Evolutionary conservation across 176 grass and related monocot species (phyloP).

Genomic region (Oryza nivara): DNA sequence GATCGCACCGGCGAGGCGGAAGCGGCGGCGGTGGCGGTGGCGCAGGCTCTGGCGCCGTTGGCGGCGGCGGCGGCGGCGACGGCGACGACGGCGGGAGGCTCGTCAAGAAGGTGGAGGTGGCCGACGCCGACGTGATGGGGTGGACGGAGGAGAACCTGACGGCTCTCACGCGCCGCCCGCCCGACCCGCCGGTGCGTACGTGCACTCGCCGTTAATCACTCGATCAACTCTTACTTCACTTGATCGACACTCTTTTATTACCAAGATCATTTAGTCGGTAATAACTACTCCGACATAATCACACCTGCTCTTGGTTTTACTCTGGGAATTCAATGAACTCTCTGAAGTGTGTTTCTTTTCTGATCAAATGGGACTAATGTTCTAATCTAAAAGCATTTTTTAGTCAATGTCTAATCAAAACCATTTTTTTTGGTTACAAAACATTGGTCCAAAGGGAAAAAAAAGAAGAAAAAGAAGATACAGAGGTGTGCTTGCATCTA

Average conservation of each 20-base stretch:
- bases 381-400: background rate
- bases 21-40: background rate
- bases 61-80: background rate
- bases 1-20: slow-evolving; percentile 42
- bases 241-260: background rate
- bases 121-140: slow-evolving; percentile 52
- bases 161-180: slow-evolving; percentile 38
- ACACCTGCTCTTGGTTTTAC: background rate
- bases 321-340: slow-evolving; percentile 6
- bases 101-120: slow-evolving; percentile 47
- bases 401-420: background rate
- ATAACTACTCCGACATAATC: slow-evolving; percentile 1
- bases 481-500: background rate
- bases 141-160: slow-evolving; percentile 58
- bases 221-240: slow-evolving; percentile 12
- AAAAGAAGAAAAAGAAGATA: background rate
- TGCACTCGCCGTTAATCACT: background rate
- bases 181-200: slow-evolving; percentile 40
- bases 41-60: background rate
- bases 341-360: background rate
- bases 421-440: background rate
- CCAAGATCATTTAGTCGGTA: background rate
- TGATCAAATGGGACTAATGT: background rate
- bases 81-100: slow-evolving; percentile 32
- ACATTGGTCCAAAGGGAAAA: background rate